phyloP scores from a whole-genome alignment of 2,329 filamentous ascomycete species.

The Myriosclerotinia curreyana region DNA sequence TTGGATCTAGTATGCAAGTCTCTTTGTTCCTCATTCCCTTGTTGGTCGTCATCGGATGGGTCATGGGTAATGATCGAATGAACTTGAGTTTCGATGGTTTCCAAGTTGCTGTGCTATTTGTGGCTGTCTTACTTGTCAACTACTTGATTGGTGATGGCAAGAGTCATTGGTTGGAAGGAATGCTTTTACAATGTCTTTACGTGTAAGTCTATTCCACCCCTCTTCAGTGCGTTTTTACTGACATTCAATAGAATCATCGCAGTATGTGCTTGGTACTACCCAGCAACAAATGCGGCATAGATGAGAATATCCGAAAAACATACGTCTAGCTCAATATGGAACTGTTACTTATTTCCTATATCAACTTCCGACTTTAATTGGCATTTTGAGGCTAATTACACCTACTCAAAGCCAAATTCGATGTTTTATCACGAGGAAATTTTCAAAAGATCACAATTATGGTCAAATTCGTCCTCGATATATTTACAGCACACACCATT shows the following conservation, averaged over 20 bases:
- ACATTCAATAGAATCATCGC: constrained; percentile 26
- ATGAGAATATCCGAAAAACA: not conserved
- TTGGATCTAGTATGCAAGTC: constrained; percentile 81
- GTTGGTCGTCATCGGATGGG: constrained; percentile 77
- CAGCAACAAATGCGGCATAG: constrained; percentile 3
- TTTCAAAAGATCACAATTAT: not conserved
- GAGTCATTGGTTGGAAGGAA: constrained; percentile 46
- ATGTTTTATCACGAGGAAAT: not conserved
- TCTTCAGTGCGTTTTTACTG: not conserved
- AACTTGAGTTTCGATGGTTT: constrained; percentile 73
- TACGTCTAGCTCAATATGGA: not conserved
- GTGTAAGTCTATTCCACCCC: constrained; percentile 29
- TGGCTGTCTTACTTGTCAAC: constrained; percentile 79
- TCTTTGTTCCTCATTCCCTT: constrained; percentile 78
- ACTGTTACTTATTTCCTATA: not conserved
- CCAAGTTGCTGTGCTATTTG: constrained; percentile 81
- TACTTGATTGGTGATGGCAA: constrained; percentile 73
- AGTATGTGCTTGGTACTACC: constrained; percentile 31
- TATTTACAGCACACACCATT: constrained; percentile 1
- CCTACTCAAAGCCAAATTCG: not conserved
- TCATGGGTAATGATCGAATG: constrained; percentile 63
- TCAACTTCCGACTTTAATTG: not conserved
- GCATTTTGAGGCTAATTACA: not conserved
- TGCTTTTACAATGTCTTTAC: constrained; percentile 37
- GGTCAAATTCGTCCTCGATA: not conserved